Base-by-base conservation (phyloP, 805 yeast genomes). In the Tetrapisispora fleetii region DNA sequence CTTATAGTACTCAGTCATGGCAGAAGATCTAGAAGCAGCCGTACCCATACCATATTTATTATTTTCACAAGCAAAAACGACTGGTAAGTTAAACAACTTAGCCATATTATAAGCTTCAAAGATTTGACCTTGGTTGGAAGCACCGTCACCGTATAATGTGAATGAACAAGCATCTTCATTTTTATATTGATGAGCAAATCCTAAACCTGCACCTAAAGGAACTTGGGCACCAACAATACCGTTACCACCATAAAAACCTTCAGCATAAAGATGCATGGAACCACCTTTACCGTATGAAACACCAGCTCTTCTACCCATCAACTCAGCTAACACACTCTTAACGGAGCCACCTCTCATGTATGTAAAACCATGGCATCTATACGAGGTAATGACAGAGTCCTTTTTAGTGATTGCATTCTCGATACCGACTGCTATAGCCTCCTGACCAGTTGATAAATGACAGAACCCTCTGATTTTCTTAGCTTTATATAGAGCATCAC, bases 11-110 rank as follows among this genome's bases (percentile, higher is more conserved):
- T 93, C 97, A 52, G 95, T 84, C 77, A 89, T 73, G 47, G 99
- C 99, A 47, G 97, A 89, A 14, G 97, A 89, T 76, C 99, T 85
- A 43, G 96, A 71, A 48, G 98, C 98, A 55, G 99, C 74, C 47
- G 99, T 93, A 76, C 99, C 99, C 99, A 93, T 93, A 79, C 99
- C 99, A 71, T 93, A 93, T 76, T 89, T 93, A 83, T 93, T 93
- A 80, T 93, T 93, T 75, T 93, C 99, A 78, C 99, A 93, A 54
- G 93, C 88, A 67, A 88, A 93, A 55, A 93, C 73, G 67, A 87
- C 84, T 58, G 99, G 99, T 66, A 93, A 78, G 73, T 90, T 82
- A 96, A 96, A 93, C 68, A 93, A 80, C 75, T 93, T 93, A 65
- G 99, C 99, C 98, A 93, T 93, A 81, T 93, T 93, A 79, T 78